These are phyloP conservation scores for Comarum palustre DNA, from an alignment of 306 rosid genomes.

Conservation along the genomic window DNA sequence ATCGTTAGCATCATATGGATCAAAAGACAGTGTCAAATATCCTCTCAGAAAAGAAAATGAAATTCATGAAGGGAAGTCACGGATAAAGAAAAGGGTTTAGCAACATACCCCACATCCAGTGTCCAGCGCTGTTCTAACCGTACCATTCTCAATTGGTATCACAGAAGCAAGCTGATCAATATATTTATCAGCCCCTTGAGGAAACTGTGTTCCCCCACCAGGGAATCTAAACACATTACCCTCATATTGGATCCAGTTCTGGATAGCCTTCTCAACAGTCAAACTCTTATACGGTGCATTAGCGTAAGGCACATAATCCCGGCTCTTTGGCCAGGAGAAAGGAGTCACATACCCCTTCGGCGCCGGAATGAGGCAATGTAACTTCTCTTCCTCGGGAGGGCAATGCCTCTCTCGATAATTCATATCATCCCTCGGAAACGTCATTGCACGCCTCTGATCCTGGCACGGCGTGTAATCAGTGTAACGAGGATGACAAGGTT, in stretches of 20 bases:
- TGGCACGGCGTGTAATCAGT: constrained; percentile 95
- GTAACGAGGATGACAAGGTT: constrained; percentile 53
- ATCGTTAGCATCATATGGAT: constrained; percentile 12
- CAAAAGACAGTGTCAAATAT: not conserved
- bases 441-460: constrained; percentile 91
- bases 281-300: constrained; percentile 96
- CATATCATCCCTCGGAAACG: constrained; percentile 79
- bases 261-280: constrained; percentile 96
- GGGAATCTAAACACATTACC: constrained; percentile 91
- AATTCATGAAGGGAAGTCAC: not conserved
- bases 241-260: constrained; percentile 98
- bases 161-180: constrained; percentile 89
- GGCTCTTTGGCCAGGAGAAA: constrained; percentile 96
- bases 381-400: constrained; percentile 72
- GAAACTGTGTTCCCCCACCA: constrained; percentile 96
- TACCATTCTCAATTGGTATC: constrained; percentile 84
- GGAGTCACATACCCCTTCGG: constrained; percentile 96
- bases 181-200: constrained; percentile 94
- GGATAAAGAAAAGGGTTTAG: constrained; percentile 5
- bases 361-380: constrained; percentile 89
- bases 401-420: constrained; percentile 89
- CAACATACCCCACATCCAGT: constrained; percentile 98
- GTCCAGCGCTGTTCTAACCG: constrained; percentile 88
- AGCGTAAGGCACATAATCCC: constrained; percentile 94
- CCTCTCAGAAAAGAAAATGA: not conserved